phyloP scores from a whole-genome alignment of 106 monocot genomes.

The Agapanthus africanus region DNA sequence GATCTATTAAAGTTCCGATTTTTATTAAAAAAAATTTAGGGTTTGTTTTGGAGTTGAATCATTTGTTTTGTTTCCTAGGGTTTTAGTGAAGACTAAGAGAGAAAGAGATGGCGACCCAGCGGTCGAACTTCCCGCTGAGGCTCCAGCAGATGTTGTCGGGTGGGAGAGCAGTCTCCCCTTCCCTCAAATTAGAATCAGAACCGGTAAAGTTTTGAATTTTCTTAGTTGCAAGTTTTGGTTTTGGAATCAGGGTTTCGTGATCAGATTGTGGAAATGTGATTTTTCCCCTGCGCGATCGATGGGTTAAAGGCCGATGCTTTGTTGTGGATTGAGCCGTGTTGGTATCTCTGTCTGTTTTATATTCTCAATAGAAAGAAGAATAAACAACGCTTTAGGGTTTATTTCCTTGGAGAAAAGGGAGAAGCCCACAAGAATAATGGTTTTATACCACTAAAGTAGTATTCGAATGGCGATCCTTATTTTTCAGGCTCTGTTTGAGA shows the following conservation, averaged over 20 bases:
- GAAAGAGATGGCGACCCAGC: conserved; percentile 6
- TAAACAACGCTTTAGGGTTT: too few relatives aligned
- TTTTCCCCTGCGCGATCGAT: too few relatives aligned
- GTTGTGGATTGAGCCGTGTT: not conserved
- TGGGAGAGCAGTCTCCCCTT: conserved; percentile 2
- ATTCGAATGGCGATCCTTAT: not conserved
- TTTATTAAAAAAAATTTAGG: too few relatives aligned
- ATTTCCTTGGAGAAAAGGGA: too few relatives aligned
- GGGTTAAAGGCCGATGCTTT: not conserved
- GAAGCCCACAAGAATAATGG: too few relatives aligned
- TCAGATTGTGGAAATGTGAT: not conserved
- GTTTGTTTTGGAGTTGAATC: too few relatives aligned
- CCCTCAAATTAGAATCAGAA: conserved; percentile 15
- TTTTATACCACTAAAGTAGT: not conserved
- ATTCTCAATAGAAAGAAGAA: too few relatives aligned
- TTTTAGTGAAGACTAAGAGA: too few relatives aligned
- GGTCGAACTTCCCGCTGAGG: conserved; percentile 10
- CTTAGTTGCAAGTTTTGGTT: too few relatives aligned
- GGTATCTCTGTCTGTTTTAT: not conserved
- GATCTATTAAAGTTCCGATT: too few relatives aligned
- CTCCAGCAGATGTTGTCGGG: conserved; percentile 15
- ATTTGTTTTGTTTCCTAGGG: too few relatives aligned
- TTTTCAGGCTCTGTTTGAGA: too few relatives aligned
- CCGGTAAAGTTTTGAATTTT: conserved; percentile 1
- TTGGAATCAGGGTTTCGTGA: not conserved